Evolutionary conservation across 495 filamentous ascomycete species (phyloP).

Genomic region (Pseudomonodictys pantanalensis): DNA sequence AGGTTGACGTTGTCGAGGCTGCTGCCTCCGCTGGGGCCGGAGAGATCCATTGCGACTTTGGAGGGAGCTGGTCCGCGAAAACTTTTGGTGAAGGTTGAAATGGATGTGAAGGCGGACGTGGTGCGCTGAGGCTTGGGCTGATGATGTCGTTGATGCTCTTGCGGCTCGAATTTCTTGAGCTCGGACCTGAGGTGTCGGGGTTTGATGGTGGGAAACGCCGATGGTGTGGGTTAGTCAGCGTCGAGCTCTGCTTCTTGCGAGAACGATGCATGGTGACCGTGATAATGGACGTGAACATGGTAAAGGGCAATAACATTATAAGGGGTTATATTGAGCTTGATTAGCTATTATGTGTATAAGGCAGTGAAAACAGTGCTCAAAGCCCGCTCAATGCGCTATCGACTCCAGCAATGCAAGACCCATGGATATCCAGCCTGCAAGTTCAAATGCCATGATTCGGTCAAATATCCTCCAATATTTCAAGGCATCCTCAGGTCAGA

Average conservation of each 20-base stretch:
- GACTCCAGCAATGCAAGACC: no score
- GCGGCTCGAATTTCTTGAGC: no score
- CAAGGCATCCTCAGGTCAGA: no score
- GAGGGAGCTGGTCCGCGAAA: background rate
- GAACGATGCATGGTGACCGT: background rate
- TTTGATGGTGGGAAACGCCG: background rate
- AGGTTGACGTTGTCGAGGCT: conserved; percentile 50
- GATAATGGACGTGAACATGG: background rate
- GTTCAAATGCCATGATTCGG: no score
- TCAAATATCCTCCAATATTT: no score
- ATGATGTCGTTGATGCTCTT: background rate
- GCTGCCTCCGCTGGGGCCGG: background rate
- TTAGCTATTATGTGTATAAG: no score
- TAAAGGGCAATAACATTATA: no score
- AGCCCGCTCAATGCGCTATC: no score
- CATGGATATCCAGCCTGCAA: no score
- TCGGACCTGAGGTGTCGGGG: background rate
- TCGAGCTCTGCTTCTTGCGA: background rate
- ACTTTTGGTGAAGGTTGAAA: background rate
- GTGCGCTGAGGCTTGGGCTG: background rate
- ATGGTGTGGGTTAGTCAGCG: background rate
- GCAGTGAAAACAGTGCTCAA: no score
- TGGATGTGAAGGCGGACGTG: background rate
- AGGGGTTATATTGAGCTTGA: no score
- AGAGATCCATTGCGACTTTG: conserved; percentile 16